Conservation (phyloP, 192 early-diverging fungal genomes). For the Coemansia sp. region DNA sequence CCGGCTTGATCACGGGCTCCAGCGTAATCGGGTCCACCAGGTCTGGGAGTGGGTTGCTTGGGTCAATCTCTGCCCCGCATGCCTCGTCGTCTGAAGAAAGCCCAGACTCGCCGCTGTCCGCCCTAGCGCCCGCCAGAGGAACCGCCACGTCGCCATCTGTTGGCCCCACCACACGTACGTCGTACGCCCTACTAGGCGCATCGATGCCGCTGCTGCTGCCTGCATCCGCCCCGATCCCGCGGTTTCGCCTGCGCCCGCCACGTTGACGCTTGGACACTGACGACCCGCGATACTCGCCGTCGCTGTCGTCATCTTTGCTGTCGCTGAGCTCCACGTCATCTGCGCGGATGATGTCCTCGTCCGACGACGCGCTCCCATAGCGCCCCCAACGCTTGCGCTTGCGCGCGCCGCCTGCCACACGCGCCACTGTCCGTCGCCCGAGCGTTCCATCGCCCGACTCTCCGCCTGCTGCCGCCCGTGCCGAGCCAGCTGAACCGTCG, state of each 20-base stretch:
- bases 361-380: conserved; percentile 33
- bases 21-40: conserved; percentile 94
- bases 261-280: conserved; percentile 33
- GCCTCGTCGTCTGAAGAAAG: conserved; percentile 25
- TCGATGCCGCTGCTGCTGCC: conserved; percentile 51
- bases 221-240: conserved; percentile 38
- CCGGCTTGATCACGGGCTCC: conserved; percentile 85
- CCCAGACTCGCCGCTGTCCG: conserved; percentile 69
- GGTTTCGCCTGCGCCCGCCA: conserved; percentile 30
- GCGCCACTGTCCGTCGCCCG: background rate
- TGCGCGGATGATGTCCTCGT: conserved; percentile 54
- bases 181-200: conserved; percentile 47
- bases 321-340: conserved; percentile 55
- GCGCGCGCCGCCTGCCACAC: conserved; percentile 17
- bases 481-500: conserved; percentile 8
- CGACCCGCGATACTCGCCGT: conserved; percentile 38
- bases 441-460: background rate
- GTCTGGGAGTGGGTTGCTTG: conserved; percentile 82
- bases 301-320: conserved; percentile 16
- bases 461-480: background rate
- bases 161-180: conserved; percentile 26
- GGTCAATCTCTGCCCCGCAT: conserved; percentile 34
- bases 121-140: conserved; percentile 60
- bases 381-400: conserved; percentile 50
- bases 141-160: conserved; percentile 54